Conservation (phyloP, 2,329 filamentous ascomycete species). For the Emericellopsis cladophorae region DNA sequence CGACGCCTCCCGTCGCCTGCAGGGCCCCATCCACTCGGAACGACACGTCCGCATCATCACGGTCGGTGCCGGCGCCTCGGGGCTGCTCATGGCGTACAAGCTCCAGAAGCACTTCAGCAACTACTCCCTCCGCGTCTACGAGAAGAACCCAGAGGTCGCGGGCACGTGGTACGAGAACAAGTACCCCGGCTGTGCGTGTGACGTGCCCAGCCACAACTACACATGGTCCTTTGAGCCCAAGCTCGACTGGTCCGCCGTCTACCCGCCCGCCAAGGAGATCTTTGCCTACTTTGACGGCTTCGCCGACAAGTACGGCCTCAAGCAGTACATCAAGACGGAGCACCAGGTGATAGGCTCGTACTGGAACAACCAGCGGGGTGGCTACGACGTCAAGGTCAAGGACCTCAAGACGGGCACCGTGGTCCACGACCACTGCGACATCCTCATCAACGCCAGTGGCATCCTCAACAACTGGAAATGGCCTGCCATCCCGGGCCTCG, state of each 20-base stretch:
- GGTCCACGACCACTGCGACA: slow-evolving; percentile 18
- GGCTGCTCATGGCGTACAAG: slow-evolving; percentile 15
- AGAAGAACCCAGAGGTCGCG: slow-evolving; percentile 40
- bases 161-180: slow-evolving; percentile 48
- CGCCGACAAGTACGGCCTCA: slow-evolving; percentile 22
- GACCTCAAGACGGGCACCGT: slow-evolving; percentile 11
- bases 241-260: slow-evolving; percentile 17
- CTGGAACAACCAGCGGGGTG: slow-evolving; percentile 21
- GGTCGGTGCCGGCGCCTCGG: slow-evolving; percentile 15
- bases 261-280: slow-evolving; percentile 27
- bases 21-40: slow-evolving; percentile 8
- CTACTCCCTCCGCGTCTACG: slow-evolving; percentile 22
- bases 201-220: slow-evolving; percentile 5
- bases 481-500: slow-evolving; percentile 35
- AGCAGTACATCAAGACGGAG: slow-evolving; percentile 15
- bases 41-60: slow-evolving; percentile 10
- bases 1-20: slow-evolving; percentile 7
- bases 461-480: slow-evolving; percentile 15
- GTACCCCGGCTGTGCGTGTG: slow-evolving; percentile 45
- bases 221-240: slow-evolving; percentile 6
- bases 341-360: slow-evolving; percentile 13
- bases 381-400: slow-evolving; percentile 20
- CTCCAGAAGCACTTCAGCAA: slow-evolving; percentile 36
- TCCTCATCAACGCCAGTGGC: slow-evolving; percentile 8
- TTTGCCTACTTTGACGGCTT: slow-evolving; percentile 13